phyloP scores from a whole-genome alignment of 306 rosid species.

The Vicia villosa region DNA sequence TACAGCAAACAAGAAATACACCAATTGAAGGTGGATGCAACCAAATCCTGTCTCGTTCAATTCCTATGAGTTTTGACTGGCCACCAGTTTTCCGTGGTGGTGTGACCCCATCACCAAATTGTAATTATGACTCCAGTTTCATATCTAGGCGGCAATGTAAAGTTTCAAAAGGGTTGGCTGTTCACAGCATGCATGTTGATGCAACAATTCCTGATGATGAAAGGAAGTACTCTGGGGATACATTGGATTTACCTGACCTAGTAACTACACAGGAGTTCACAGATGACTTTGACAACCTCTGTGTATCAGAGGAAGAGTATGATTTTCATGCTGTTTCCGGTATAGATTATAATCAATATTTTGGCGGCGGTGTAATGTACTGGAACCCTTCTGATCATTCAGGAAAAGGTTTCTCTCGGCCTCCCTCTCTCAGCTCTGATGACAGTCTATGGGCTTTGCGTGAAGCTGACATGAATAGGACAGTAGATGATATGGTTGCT shows the following conservation, averaged over 20 bases:
- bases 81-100: conserved; percentile 84
- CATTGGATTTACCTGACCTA: conserved; percentile 63
- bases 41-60: conserved; percentile 58
- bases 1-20: conserved; percentile 64
- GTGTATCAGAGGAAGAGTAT: conserved; percentile 91
- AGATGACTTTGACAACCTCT: conserved; percentile 84
- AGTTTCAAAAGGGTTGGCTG: conserved; percentile 62
- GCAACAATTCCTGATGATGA: conserved; percentile 55
- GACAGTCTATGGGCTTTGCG: conserved; percentile 97
- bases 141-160: conserved; percentile 71
- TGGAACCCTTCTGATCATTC: conserved; percentile 92
- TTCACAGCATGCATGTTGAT: conserved; percentile 60
- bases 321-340: conserved; percentile 92
- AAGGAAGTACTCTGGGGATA: conserved; percentile 72
- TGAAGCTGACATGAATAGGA: conserved; percentile 92
- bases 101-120: conserved; percentile 59
- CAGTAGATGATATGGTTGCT: conserved; percentile 99
- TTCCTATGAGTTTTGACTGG: conserved; percentile 95
- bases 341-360: conserved; percentile 82
- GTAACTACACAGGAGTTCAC: conserved; percentile 60
- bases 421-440: conserved; percentile 96
- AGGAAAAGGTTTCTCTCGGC: conserved; percentile 85
- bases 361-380: conserved; percentile 97
- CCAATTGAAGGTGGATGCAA: conserved; percentile 72
- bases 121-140: conserved; percentile 75